These are phyloP conservation scores for Aspergillus carbonarius DNA, from an alignment of 2,329 filamentous ascomycete genomes.

Conservation along the genomic window DNA sequence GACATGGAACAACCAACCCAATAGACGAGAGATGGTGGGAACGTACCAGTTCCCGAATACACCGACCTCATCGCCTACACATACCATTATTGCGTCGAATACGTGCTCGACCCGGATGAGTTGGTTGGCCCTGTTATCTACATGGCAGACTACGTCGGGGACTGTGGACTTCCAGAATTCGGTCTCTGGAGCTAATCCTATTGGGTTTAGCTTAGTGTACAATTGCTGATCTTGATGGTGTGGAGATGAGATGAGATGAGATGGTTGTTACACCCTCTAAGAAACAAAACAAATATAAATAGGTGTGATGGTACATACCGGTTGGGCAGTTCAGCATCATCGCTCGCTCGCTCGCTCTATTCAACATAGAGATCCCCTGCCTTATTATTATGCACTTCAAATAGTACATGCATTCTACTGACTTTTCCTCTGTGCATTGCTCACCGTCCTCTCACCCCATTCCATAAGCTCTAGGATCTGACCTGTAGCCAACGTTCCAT, in stretches of 20 bases:
- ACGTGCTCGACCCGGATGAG: conserved; percentile 17
- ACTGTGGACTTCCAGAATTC: conserved; percentile 17
- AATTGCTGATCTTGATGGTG: conserved; percentile 14
- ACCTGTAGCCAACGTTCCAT: no score
- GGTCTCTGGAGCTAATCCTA: background rate
- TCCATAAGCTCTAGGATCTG: no score
- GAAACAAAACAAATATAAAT: no score
- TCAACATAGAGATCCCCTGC: no score
- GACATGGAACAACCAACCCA: conserved; percentile 12
- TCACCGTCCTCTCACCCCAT: no score
- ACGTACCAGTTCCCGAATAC: conserved; percentile 15
- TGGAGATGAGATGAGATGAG: no score
- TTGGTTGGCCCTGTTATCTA: conserved; percentile 15
- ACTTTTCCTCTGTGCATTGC: no score
- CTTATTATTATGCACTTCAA: no score
- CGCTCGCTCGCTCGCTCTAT: no score
- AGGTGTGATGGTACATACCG: no score
- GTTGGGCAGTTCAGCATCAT: no score
- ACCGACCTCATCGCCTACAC: background rate
- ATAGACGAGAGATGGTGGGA: background rate
- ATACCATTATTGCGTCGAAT: conserved; percentile 12
- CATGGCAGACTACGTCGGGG: conserved; percentile 15
- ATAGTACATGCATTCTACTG: no score
- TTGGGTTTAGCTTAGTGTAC: conserved; percentile 19
- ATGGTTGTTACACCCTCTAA: background rate